These are phyloP conservation scores for Samsoniella hepiali DNA, from an alignment of 2,329 filamentous ascomycete genomes.

Conservation along the genomic window DNA sequence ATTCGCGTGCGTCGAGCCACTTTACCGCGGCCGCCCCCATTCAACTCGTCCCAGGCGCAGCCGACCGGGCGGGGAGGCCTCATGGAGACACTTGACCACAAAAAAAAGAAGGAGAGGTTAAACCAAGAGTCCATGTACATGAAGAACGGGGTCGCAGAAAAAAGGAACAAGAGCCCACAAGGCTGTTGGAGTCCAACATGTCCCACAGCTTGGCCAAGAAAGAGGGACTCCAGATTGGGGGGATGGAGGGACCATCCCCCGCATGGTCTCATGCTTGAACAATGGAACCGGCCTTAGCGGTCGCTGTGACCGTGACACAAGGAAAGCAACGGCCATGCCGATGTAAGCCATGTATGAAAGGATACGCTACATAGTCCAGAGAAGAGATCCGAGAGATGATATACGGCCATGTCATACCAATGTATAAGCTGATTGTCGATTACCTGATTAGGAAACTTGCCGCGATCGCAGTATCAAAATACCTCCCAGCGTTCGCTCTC, in stretches of 20 bases:
- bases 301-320: not conserved
- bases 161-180: conserved; percentile 12
- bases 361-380: not conserved
- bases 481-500: not conserved
- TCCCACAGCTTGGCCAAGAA: conserved; percentile 7
- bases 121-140: conserved; percentile 5
- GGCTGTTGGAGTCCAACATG: conserved; percentile 11
- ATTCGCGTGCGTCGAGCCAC: not conserved
- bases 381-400: not conserved
- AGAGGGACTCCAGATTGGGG: conserved; percentile 7
- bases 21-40: conserved; percentile 1
- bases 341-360: not conserved
- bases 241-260: not conserved
- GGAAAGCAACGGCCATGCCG: not conserved
- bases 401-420: not conserved
- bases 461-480: not conserved
- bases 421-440: not conserved
- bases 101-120: not conserved
- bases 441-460: conserved; percentile 7
- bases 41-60: not conserved
- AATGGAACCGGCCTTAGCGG: not conserved
- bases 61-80: conserved; percentile 1
- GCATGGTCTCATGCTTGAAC: conserved; percentile 11
- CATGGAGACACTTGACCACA: conserved; percentile 6
- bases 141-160: conserved; percentile 8